Evolutionary conservation across 305 asterid species (phyloP).

Genomic region (Caryopteris hybrid): DNA sequence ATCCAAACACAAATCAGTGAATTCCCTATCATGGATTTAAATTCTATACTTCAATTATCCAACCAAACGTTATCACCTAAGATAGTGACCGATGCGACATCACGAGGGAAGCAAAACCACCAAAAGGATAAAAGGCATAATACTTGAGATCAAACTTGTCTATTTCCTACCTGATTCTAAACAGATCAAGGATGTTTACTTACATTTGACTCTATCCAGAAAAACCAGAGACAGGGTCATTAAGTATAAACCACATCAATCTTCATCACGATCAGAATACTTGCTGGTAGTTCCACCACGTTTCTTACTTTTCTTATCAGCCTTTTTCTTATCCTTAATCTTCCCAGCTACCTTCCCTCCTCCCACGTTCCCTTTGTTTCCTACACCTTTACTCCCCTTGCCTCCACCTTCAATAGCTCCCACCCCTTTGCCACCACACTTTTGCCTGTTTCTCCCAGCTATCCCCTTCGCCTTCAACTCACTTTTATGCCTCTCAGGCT

Average conservation of each 20-base stretch:
- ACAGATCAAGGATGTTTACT: background rate
- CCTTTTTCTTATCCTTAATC: slow-evolving; percentile 28
- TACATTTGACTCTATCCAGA: slow-evolving; percentile 1
- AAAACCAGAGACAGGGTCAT: background rate
- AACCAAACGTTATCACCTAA: background rate
- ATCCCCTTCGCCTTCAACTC: slow-evolving; percentile 23
- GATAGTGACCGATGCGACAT: background rate
- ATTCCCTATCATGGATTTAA: background rate
- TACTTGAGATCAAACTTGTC: background rate
- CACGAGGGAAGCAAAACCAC: background rate
- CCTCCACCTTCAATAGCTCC: slow-evolving; percentile 15
- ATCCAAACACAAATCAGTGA: background rate
- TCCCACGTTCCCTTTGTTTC: slow-evolving; percentile 16
- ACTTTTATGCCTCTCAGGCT: slow-evolving; percentile 21
- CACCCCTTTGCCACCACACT: slow-evolving; percentile 21
- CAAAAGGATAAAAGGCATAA: background rate
- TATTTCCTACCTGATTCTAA: slow-evolving; percentile 8
- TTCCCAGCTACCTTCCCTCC: slow-evolving; percentile 20
- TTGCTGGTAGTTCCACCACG: slow-evolving; percentile 26
- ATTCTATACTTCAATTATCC: background rate
- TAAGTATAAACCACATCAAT: background rate
- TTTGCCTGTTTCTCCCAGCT: slow-evolving; percentile 35
- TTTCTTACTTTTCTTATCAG: slow-evolving; percentile 40
- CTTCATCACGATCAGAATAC: slow-evolving; percentile 13
- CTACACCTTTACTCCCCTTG: slow-evolving; percentile 18